Conservation (phyloP, 2,329 filamentous ascomycete species). For the Xylariomycetidae sp. region DNA sequence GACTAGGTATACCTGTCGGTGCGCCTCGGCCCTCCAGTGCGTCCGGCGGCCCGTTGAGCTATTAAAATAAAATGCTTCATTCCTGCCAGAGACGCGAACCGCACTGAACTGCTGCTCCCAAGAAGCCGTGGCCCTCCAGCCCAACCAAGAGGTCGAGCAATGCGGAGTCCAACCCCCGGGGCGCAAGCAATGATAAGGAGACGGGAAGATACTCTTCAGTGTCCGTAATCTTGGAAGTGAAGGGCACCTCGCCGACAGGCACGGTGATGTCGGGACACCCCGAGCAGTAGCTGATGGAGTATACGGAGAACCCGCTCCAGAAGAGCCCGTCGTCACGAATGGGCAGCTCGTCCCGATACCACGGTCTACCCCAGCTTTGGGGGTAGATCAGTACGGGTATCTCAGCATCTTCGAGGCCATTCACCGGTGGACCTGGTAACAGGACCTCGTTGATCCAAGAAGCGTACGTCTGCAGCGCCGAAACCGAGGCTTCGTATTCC, state of each 20-base stretch:
- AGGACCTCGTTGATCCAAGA: slow-evolving; percentile 10
- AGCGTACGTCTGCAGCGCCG: slow-evolving; percentile 5
- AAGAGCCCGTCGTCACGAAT: slow-evolving; percentile 7
- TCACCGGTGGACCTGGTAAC: slow-evolving; percentile 4
- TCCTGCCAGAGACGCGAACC: too few relatives aligned
- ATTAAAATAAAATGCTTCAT: too few relatives aligned
- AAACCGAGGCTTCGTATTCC: slow-evolving; percentile 3
- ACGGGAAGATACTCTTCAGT: slow-evolving; percentile 9
- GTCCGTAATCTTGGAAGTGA: slow-evolving; percentile 9
- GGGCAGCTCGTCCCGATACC: slow-evolving; percentile 10
- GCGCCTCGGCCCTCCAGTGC: too few relatives aligned
- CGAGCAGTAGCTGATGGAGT: slow-evolving; percentile 14
- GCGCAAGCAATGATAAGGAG: slow-evolving; percentile 10
- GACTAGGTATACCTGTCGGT: too few relatives aligned
- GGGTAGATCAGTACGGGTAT: slow-evolving; percentile 14
- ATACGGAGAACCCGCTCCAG: slow-evolving; percentile 12
- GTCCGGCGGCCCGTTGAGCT: too few relatives aligned
- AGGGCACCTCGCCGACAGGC: slow-evolving; percentile 11
- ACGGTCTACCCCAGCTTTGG: slow-evolving; percentile 11
- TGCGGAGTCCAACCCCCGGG: slow-evolving; percentile 5
- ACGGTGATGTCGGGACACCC: slow-evolving; percentile 15
- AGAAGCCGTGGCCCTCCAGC: slow-evolving; percentile 3
- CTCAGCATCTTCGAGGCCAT: neutral
- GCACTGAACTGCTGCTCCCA: too few relatives aligned
- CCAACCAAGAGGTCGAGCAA: slow-evolving; percentile 8